A percentile compares a stretch with the other conserved stretches of the same genome.
phyloP scores from a whole-genome alignment of 495 filamentous ascomycete genomes.

The Talaromyces thailandensis region DNA sequence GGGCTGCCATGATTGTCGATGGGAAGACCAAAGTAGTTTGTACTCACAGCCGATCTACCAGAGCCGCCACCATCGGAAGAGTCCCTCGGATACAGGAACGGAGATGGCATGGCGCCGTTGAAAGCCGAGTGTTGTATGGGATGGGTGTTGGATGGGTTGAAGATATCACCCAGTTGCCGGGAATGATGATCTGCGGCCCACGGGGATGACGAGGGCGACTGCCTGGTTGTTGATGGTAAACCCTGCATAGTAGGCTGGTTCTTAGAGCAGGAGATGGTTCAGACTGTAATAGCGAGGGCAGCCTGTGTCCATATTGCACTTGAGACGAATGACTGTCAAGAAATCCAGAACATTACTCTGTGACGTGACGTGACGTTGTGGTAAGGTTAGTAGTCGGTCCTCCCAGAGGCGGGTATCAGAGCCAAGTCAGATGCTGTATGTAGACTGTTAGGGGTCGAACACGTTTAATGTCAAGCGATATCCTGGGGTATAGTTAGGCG shows the following conservation, averaged over 20 bases:
- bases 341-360: slow-evolving; percentile 5
- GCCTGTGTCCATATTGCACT: slow-evolving; percentile 2
- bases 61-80: slow-evolving; percentile 20
- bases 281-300: background rate
- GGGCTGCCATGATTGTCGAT: slow-evolving; percentile 51
- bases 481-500: background rate
- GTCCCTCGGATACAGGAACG: slow-evolving; percentile 3
- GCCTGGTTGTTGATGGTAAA: slow-evolving; percentile 22
- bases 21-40: slow-evolving; percentile 74
- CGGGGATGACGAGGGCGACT: slow-evolving; percentile 33
- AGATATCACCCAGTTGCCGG: slow-evolving; percentile 17
- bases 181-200: slow-evolving; percentile 29
- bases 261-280: background rate
- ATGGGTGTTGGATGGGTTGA: slow-evolving; percentile 18
- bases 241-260: slow-evolving; percentile 33
- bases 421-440: background rate
- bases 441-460: background rate
- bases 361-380: background rate
- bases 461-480: background rate
- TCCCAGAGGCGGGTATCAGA: background rate
- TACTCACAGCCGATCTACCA: slow-evolving; percentile 43
- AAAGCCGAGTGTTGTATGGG: slow-evolving; percentile 30
- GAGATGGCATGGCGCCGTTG: slow-evolving; percentile 27
- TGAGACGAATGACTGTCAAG: background rate
- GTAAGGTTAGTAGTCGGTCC: background rate